Conservation (phyloP, 768 basidiomycete species). For the Phlebiopsis flavidoalba region DNA sequence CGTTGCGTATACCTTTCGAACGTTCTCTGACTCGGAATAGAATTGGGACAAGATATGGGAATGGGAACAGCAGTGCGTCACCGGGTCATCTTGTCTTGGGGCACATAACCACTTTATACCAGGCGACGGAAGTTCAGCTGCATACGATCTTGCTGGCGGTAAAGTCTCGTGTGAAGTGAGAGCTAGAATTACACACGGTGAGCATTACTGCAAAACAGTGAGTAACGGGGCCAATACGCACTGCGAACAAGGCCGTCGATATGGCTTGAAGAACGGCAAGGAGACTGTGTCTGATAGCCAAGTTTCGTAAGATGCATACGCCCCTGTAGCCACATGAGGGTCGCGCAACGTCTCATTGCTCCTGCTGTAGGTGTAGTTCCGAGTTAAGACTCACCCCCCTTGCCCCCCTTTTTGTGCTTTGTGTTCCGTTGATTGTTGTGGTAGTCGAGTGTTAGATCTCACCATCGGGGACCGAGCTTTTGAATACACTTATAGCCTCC, state of each 20-base stretch:
- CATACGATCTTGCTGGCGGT: constrained; percentile 44
- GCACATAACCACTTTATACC: constrained; percentile 80
- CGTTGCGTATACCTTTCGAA: constrained; percentile 8
- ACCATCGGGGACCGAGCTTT: background rate
- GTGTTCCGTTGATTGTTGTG: too few relatives aligned
- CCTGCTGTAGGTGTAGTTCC: too few relatives aligned
- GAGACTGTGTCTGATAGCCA: constrained; percentile 42
- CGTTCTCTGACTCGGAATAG: constrained; percentile 31
- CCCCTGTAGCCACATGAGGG: background rate
- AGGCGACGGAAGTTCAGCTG: constrained; percentile 53
- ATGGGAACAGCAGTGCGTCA: constrained; percentile 38
- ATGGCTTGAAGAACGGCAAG: constrained; percentile 56
- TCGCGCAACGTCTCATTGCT: too few relatives aligned
- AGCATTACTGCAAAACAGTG: background rate
- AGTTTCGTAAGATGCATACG: constrained; percentile 40
- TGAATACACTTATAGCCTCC: constrained; percentile 44
- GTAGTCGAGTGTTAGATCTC: background rate
- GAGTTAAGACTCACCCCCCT: too few relatives aligned
- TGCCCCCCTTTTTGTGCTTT: too few relatives aligned
- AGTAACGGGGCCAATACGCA: constrained; percentile 24
- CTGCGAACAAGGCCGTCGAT: constrained; percentile 48
- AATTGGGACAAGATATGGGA: constrained; percentile 57
- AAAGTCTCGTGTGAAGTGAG: constrained; percentile 41
- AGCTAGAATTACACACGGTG: constrained; percentile 34
- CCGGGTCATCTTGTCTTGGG: constrained; percentile 51